phyloP scores from a whole-genome alignment of 176 grass and related monocot genomes.

The Musa acuminata region DNA sequence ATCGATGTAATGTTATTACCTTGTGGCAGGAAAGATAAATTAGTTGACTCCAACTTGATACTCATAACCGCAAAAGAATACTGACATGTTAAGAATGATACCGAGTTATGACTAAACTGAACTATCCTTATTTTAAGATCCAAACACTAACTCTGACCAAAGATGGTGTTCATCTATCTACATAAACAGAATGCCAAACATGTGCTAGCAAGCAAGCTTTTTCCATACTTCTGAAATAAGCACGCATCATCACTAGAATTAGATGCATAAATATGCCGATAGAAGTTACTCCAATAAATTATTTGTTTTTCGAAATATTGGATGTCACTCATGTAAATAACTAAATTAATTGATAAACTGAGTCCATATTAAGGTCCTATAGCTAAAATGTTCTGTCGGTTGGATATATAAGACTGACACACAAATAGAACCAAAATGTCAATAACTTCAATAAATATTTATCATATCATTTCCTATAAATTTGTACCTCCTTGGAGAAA shows the following conservation, averaged over 20 bases:
- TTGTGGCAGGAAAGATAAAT: not conserved
- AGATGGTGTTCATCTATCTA: not conserved
- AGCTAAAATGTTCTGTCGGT: slow-evolving; percentile 5
- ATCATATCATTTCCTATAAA: not conserved
- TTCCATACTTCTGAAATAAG: not conserved
- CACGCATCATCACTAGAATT: not conserved
- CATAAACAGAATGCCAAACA: not conserved
- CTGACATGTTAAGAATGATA: no score
- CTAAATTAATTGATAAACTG: not conserved
- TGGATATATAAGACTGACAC: not conserved
- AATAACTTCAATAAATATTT: not conserved
- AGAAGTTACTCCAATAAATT: not conserved
- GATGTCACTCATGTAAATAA: not conserved
- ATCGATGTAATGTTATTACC: not conserved
- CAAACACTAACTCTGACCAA: not conserved
- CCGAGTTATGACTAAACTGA: no score
- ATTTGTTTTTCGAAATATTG: not conserved
- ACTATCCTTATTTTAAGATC: not conserved
- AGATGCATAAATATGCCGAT: not conserved
- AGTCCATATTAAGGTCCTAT: not conserved
- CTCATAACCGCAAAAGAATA: not conserved
- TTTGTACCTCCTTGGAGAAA: slow-evolving; percentile 79
- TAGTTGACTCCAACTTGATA: no score
- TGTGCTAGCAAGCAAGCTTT: not conserved
- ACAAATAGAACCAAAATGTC: slow-evolving; percentile 6